phyloP scores from a whole-genome alignment of 1,139 yeast species.

The Candida glucosophila region DNA sequence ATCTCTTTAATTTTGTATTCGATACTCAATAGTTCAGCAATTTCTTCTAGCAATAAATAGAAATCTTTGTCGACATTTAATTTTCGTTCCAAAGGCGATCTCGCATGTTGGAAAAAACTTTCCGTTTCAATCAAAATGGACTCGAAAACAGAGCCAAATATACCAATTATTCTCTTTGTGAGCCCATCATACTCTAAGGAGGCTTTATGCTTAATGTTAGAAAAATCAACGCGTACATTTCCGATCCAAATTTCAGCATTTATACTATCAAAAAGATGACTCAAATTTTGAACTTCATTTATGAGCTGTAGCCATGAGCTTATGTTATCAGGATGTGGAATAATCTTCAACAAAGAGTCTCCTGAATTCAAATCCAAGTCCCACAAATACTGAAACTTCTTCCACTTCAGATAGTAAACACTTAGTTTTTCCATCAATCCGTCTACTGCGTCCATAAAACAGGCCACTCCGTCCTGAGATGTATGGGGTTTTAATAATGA shows the following conservation, averaged over 20 bases:
- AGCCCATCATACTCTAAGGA: neutral
- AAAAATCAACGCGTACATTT: neutral
- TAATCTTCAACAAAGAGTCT: constrained; percentile 14
- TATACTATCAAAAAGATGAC: constrained; percentile 39
- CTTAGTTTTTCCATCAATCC: constrained; percentile 15
- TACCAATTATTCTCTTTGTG: too few species aligned
- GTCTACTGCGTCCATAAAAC: constrained; percentile 12
- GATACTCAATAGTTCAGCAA: neutral
- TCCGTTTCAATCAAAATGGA: too few species aligned
- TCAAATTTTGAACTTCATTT: constrained; percentile 34
- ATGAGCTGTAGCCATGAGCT: constrained; percentile 41
- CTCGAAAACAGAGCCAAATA: too few species aligned
- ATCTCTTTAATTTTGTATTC: too few species aligned
- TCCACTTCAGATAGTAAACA: constrained; percentile 43
- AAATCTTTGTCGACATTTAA: neutral
- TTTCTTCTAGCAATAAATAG: neutral
- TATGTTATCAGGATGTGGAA: constrained; percentile 20
- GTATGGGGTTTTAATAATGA: too few species aligned
- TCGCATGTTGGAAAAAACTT: too few species aligned
- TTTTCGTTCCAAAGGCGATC: neutral
- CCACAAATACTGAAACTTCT: constrained; percentile 51
- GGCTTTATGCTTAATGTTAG: neutral
- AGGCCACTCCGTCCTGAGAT: too few species aligned
- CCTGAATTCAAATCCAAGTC: constrained; percentile 23
- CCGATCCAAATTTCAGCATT: constrained; percentile 25